Evolutionary conservation across 1,284 basidiomycete species (phyloP).

Genomic region (Cerrena zonata): DNA sequence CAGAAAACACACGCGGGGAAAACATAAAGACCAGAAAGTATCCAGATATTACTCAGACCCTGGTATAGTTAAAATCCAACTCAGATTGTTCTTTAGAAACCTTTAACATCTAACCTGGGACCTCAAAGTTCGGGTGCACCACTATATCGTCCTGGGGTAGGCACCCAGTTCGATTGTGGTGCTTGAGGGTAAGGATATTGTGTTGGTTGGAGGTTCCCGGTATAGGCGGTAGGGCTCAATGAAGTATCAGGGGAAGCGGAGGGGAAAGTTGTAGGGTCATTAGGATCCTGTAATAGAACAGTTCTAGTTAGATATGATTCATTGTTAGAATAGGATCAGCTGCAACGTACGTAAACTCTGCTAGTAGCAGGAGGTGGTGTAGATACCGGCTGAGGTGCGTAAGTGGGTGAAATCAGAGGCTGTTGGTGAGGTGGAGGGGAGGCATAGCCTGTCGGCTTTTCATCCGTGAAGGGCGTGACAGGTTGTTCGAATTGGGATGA

Average conservation of each 20-base stretch:
- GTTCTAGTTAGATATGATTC: not conserved
- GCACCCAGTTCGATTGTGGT: not conserved
- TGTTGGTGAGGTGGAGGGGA: not conserved
- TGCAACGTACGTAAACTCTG: constrained; percentile 1
- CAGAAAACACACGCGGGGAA: no score
- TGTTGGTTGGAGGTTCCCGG: not conserved
- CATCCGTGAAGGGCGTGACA: not conserved
- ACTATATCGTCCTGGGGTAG: constrained; percentile 1
- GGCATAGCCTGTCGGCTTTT: not conserved
- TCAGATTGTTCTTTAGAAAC: no score
- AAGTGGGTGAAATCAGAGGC: not conserved
- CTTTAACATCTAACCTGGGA: no score
- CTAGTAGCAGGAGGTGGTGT: not conserved
- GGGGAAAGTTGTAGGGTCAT: constrained; percentile 8
- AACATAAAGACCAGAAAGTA: no score
- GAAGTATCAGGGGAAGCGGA: not conserved
- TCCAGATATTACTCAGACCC: no score
- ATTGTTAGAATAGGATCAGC: not conserved
- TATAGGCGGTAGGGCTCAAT: not conserved
- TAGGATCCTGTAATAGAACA: constrained; percentile 4
- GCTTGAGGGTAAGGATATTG: not conserved
- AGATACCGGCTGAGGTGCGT: not conserved
- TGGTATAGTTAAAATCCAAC: no score
- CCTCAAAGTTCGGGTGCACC: constrained; percentile 3
- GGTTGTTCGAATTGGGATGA: not conserved